Conservation (phyloP, 139 green algal species). For the Volvox reticuliferus region DNA sequence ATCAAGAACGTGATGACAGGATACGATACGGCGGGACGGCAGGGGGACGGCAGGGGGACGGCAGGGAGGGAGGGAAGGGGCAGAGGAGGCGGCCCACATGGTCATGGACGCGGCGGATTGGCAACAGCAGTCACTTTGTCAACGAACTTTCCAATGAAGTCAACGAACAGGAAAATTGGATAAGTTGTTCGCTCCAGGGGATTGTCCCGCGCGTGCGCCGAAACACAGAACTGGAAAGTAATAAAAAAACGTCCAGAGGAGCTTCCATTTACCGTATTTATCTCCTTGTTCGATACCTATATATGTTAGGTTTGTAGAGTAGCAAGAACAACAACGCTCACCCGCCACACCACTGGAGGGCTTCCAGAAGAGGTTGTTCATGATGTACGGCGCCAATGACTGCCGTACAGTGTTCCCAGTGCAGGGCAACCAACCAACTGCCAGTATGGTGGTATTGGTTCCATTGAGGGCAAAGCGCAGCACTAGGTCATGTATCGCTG, state of each 20-base stretch:
- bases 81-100: not conserved
- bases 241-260: no score
- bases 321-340: not conserved
- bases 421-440: constrained; percentile 21
- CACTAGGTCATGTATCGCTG: not conserved
- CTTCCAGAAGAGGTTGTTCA: constrained; percentile 19
- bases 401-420: not conserved
- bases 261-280: no score
- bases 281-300: not conserved
- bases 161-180: no score
- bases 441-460: not conserved
- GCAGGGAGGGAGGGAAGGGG: not conserved
- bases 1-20: not conserved
- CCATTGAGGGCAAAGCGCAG: not conserved
- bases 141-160: no score
- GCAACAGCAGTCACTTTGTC: no score
- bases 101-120: not conserved
- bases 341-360: constrained; percentile 5
- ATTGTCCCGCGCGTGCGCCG: no score
- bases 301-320: not conserved
- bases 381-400: not conserved
- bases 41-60: not conserved
- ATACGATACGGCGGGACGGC: not conserved
- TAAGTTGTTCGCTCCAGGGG: no score
- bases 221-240: no score